Base-by-base conservation (phyloP, 1,139 yeast species). In the Pneumocystis sp. region DNA sequence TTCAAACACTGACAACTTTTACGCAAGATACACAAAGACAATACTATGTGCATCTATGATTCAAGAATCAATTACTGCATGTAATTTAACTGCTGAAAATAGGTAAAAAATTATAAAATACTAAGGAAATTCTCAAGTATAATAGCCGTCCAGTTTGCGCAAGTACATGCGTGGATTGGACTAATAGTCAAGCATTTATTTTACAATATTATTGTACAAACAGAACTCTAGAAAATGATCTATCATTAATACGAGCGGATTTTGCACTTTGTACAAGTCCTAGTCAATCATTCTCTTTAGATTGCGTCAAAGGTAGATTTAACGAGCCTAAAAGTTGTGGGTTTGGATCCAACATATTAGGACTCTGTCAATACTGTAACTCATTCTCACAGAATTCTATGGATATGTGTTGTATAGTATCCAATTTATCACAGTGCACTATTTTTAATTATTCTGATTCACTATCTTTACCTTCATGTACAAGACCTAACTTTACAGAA, bases 201-300 rank as follows among this genome's bases (percentile, higher is more conserved):
- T 29, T 65, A 61, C 40, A 61, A 15, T 19, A 35, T 21, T 15
- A 37, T n/a, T 42, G 44, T 39, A 64, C 66, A 56, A 57, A 60
- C 5, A 39, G 35, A 19, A 37, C 57, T 44, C 60, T 61, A n/a
- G 19, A 50, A 25, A 60, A 61, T 17, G 37, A 21, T 21, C 19
- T 50, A 37, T 60, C 34, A 29, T 29, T 50, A 45, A n/a, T 65
- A 59, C 62, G 64, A 17, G 42, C 29, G 8, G 66, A 64, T 35
- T 65, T 63, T 61, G 44, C 42, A 40, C 31, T 65, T 2, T 65
- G 67, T 59, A 35, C 67, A 39, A 61, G 42, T 17, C 67, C 67
- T 8, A 61, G 21, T 4, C 19, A 39, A 31, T 64, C 67, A 7
- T 63, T 63, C 35, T 40, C 61, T 19, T 17, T 19, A 15, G 19